These are phyloP conservation scores for Sanghuangporus weigelae DNA, from an alignment of 1,284 basidiomycete species.

Conservation along the genomic window DNA sequence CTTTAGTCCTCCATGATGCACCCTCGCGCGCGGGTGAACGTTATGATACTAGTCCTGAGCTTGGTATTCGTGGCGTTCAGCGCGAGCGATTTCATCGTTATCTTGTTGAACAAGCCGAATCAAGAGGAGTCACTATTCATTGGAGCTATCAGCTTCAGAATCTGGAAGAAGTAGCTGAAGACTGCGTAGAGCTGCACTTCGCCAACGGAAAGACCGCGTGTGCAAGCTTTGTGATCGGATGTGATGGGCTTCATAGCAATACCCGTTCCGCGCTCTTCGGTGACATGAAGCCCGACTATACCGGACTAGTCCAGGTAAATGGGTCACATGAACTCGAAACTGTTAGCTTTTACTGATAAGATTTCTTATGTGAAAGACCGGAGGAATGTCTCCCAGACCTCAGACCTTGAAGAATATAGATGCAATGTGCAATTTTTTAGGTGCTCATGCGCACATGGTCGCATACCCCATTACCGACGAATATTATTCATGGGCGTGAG, in stretches of 20 bases:
- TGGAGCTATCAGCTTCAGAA: slow-evolving; percentile 33
- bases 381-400: slow-evolving; percentile 32
- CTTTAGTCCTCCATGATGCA: slow-evolving; percentile 28
- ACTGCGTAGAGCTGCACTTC: slow-evolving; percentile 31
- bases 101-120: slow-evolving; percentile 31
- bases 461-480: slow-evolving; percentile 32
- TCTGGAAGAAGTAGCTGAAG: slow-evolving; percentile 27
- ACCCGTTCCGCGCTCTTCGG: slow-evolving; percentile 38
- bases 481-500: slow-evolving; percentile 37
- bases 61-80: slow-evolving; percentile 30
- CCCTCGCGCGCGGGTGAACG: slow-evolving; percentile 20
- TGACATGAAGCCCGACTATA: slow-evolving; percentile 32
- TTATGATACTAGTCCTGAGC: slow-evolving; percentile 17
- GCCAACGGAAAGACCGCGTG: slow-evolving; percentile 34
- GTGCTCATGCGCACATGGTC: slow-evolving; percentile 35
- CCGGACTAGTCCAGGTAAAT: slow-evolving; percentile 37
- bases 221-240: slow-evolving; percentile 40
- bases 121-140: slow-evolving; percentile 32
- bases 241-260: slow-evolving; percentile 42
- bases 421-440: slow-evolving; percentile 33
- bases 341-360: background rate
- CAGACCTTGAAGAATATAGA: slow-evolving; percentile 16
- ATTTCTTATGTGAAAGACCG: slow-evolving; percentile 24
- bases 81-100: slow-evolving; percentile 30
- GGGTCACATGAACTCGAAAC: background rate